A percentile compares a stretch with the other conserved stretches of the same genome.
Evolutionary conservation across 2,329 filamentous ascomycete genomes (phyloP).

Genomic region (Immersiporthe knoxdaviesiana): DNA sequence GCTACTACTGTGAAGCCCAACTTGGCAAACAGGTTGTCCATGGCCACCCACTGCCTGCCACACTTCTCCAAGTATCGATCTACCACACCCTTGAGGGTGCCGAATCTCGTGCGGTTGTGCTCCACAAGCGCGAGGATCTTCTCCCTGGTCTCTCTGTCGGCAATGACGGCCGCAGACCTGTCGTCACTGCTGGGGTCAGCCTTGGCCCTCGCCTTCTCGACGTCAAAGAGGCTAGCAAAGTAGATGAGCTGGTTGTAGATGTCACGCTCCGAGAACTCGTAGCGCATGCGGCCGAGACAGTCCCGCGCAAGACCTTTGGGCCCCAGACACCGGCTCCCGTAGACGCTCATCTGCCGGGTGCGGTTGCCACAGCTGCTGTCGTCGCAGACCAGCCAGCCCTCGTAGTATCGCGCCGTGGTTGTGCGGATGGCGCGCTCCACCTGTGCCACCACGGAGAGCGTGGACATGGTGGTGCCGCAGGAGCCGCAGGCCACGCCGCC

Average conservation of each 20-base stretch:
- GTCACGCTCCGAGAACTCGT: slow-evolving; percentile 84
- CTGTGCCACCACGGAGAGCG: slow-evolving; percentile 80
- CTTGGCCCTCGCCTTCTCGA: slow-evolving; percentile 72
- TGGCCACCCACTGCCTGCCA: slow-evolving; percentile 89
- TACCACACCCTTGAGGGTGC: slow-evolving; percentile 74
- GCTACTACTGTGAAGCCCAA: slow-evolving; percentile 53
- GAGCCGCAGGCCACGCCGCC: slow-evolving; percentile 74
- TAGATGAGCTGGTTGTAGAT: slow-evolving; percentile 96
- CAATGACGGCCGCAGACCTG: slow-evolving; percentile 33
- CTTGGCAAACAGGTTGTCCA: slow-evolving; percentile 83
- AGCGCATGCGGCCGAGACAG: slow-evolving; percentile 85
- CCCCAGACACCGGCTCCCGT: slow-evolving; percentile 86
- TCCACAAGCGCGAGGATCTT: slow-evolving; percentile 74
- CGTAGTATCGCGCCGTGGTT: slow-evolving; percentile 84
- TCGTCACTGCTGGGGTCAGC: slow-evolving; percentile 46
- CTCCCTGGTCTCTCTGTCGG: slow-evolving; percentile 58
- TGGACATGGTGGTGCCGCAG: slow-evolving; percentile 69
- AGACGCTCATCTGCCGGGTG: slow-evolving; percentile 91
- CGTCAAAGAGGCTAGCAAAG: slow-evolving; percentile 82
- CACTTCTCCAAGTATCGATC: slow-evolving; percentile 87
- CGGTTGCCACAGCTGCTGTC: slow-evolving; percentile 84
- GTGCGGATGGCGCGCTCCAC: slow-evolving; percentile 81
- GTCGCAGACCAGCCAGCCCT: slow-evolving; percentile 88
- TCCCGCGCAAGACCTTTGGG: slow-evolving; percentile 82
- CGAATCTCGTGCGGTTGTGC: slow-evolving; percentile 81